Base-by-base conservation (phyloP, 441 rosid species). In the Rhodomyrtus psidioides region DNA sequence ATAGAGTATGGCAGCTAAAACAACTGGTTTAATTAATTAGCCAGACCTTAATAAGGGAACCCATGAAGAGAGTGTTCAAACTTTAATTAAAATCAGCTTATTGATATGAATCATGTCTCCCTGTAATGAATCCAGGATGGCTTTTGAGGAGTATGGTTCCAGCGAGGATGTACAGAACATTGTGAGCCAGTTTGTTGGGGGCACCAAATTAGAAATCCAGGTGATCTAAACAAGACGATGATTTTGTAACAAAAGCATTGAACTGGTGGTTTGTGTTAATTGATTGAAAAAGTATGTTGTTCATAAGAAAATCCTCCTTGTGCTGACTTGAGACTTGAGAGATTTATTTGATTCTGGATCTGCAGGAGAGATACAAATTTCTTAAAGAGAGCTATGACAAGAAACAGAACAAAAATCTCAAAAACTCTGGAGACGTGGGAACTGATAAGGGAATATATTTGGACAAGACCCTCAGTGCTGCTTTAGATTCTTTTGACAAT, bases 401-500 rank as follows among this genome's bases (percentile, higher is more conserved):
- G 83, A 85, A 85, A 65, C 58, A 74, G 28, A 93, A 84, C 86
- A 89, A 85, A 86, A 88, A 85, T 57, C n/a, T 84, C 55, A 90
- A 90, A 86, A 91, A 89, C 70, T 82, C 88, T 89, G 88, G 88
- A 83, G 93, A 89, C 70, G 86, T 91, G 34, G 91, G 86, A 84
- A 85, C 86, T 88, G 88, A 84, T 82, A 88, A 85, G 84, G 93
- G 91, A 74, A 87, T 90, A 86, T 89, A 91, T 86, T 88, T 93
- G 89, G 94, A 93, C 30, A 95, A 93, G 92, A 92, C 93, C 87
- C 95, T 94, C 82, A 89, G 83, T 89, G 89, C 90, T 90, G 93
- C 97, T 86, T 85, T 91, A 83, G 96, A 94, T 90, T 90, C 94
- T 88, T 87, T 89, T 88, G 95, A 94, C 90, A 96, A 95, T 90